A percentile compares a stretch with the other conserved stretches of the same genome.
Evolutionary conservation across 2,329 filamentous ascomycete species (phyloP).

Genomic region (Endoconidiophora laricicola): DNA sequence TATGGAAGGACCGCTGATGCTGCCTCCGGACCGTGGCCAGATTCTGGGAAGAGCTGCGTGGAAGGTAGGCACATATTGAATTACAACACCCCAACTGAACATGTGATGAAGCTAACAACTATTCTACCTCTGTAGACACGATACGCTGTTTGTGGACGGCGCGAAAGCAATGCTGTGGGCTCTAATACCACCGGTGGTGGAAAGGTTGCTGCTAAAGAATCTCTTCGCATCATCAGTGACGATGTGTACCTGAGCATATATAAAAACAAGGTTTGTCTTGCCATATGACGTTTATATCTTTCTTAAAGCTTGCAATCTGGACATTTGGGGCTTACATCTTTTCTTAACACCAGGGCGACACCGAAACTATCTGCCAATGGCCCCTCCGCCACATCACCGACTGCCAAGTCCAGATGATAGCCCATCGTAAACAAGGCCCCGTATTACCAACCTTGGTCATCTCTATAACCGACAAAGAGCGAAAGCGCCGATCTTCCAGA

Average conservation of each 20-base stretch:
- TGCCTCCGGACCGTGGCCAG: conserved; percentile 33
- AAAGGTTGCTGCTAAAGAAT: background rate
- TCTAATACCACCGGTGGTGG: conserved; percentile 17
- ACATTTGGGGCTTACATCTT: background rate
- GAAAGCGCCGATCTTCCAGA: conserved; percentile 47
- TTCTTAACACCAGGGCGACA: conserved; percentile 28
- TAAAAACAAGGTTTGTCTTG: conserved; percentile 34
- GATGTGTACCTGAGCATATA: conserved; percentile 32
- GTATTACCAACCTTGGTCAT: conserved; percentile 42
- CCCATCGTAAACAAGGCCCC: conserved; percentile 45
- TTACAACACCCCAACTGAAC: background rate
- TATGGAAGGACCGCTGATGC: conserved; percentile 30
- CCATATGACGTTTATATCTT: background rate
- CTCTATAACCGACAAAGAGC: conserved; percentile 41
- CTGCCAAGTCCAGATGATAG: conserved; percentile 40
- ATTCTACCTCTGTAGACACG: conserved; percentile 28
- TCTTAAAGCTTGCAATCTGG: background rate
- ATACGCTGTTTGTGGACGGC: conserved; percentile 37
- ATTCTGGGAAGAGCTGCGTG: conserved; percentile 34
- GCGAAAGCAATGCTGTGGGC: conserved; percentile 8
- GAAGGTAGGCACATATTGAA: conserved; percentile 26
- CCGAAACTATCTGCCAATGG: conserved; percentile 37
- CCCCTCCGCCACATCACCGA: conserved; percentile 34
- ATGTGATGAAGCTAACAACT: conserved; percentile 1
- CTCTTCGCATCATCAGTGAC: conserved; percentile 18